phyloP scores from a whole-genome alignment of 2,329 filamentous ascomycete genomes.

The Fusarium sp. region DNA sequence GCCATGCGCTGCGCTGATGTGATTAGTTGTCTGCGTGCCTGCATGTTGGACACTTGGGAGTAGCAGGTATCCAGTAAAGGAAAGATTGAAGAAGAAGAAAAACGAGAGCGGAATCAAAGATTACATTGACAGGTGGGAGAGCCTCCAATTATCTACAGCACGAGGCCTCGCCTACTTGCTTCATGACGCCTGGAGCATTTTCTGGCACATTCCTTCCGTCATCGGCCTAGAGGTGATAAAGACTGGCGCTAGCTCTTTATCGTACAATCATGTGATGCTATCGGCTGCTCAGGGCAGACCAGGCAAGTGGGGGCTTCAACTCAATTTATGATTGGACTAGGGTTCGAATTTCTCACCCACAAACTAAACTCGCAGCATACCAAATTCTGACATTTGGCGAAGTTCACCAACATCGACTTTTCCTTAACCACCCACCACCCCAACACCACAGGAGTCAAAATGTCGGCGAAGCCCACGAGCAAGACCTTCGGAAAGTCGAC shows the following conservation, averaged over 20 bases:
- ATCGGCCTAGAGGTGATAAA: constrained; percentile 20
- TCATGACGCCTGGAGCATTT: constrained; percentile 48
- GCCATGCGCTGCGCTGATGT: constrained; percentile 56
- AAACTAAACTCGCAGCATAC: too few species aligned
- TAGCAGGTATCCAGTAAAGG: constrained; percentile 8
- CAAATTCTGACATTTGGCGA: constrained; percentile 58
- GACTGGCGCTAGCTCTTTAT: too few species aligned
- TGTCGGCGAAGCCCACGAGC: constrained; percentile 81
- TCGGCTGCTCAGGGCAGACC: too few species aligned
- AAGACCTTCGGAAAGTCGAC: constrained; percentile 99
- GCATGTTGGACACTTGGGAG: constrained; percentile 52
- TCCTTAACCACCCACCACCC: constrained; percentile 51
- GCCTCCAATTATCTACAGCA: constrained; percentile 41
- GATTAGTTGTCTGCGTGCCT: constrained; percentile 58
- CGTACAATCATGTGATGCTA: too few species aligned
- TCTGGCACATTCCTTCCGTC: constrained; percentile 57
- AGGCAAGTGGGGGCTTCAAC: too few species aligned
- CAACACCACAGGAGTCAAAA: constrained; percentile 68
- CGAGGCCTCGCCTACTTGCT: constrained; percentile 34
- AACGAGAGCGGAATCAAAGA: constrained; percentile 13
- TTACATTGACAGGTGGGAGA: constrained; percentile 16
- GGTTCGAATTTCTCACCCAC: too few species aligned
- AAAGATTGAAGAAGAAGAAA: constrained; percentile 12
- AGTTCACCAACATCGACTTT: constrained; percentile 53
- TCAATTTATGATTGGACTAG: too few species aligned